Evolutionary conservation across 768 basidiomycete genomes (phyloP), one percentile per base, ranked within the genome.

Genomic region (Trametes cinnabarina): DNA sequence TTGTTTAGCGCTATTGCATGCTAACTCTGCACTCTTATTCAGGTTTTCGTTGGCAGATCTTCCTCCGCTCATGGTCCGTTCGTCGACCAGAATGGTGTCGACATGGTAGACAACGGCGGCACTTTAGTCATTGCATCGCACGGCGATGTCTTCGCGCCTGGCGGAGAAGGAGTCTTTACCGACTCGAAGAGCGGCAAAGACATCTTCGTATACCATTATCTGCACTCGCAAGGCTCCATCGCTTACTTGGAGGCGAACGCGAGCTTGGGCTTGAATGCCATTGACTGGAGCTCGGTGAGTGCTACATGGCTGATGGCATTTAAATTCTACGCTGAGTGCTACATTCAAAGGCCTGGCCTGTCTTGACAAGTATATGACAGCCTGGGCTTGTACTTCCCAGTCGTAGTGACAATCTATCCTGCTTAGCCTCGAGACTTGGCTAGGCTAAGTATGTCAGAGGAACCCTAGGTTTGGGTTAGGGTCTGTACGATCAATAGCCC

Each of bases 61-160:
- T 23, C 32, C 14, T 65, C 48, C 15, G 56, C 63, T 15, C 56
- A 50, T 32, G 66, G 66, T 10, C 62, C 66, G 7, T 67, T 65
- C 58, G 10, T 60, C 35, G 58, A 60, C 32, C 32, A 52, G 32
- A 51, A 50, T 19, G 58, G 58, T 30, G 25, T 53, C 35, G 63
- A 55, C 37, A 32, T 66, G 39, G 47, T 42, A 41, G 37, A 50
- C 41, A 50, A 64, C 11, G 61, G 63, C 22, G 69, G 69, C 23
- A 62, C 64, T 2, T 60, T 67, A 42, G 65, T 70, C 25, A 63
- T 70, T 22, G 65, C 51, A 12, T 65, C 65, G 37, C 69, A 70
- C 48, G 69, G 64, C 48, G 64, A 68, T 32, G 57, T 70, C 42
- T 70, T 67, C 43, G 67, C 67, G 14, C 69, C 69, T 39, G 69